A percentile compares a stretch with the other conserved stretches of the same genome.
Conservation (phyloP, 108 stramenopile species). For the Cyclostephanos invisitatus region DNA sequence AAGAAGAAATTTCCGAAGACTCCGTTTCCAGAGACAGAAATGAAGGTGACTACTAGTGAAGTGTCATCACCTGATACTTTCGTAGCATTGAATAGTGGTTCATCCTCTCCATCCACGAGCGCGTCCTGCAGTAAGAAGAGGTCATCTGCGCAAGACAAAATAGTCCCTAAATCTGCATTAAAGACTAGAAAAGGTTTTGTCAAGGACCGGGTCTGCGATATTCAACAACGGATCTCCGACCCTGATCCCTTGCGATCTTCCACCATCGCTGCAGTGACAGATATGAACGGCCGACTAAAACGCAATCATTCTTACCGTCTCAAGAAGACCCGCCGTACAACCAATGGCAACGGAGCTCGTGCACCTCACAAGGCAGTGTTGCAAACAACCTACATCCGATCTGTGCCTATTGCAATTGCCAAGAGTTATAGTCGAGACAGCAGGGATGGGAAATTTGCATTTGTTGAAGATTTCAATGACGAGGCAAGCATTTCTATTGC, state of each 20-base stretch:
- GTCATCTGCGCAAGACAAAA: constrained; percentile 21
- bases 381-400: constrained; percentile 36
- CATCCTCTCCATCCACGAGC: constrained; percentile 8
- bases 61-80: neutral
- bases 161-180: constrained; percentile 43
- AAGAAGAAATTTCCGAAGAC: constrained; percentile 32
- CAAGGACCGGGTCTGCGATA: constrained; percentile 37
- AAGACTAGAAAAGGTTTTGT: constrained; percentile 41
- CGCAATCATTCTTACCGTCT: constrained; percentile 41
- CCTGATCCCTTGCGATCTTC: neutral
- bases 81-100: constrained; percentile 1
- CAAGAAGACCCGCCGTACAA: constrained; percentile 34
- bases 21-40: constrained; percentile 28
- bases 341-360: constrained; percentile 30
- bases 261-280: constrained; percentile 24
- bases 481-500: constrained; percentile 4
- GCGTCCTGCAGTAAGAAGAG: constrained; percentile 7
- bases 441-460: neutral
- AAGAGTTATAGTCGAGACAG: constrained; percentile 41
- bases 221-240: constrained; percentile 30
- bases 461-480: neutral
- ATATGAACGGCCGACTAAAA: constrained; percentile 32
- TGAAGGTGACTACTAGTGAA: neutral
- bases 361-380: constrained; percentile 38
- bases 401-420: constrained; percentile 44